Percentiles rank a stretch among this genome's conserved stretches.
Evolutionary conservation across 805 yeast genomes (phyloP).

Genomic region (Yarrowia sp.): DNA sequence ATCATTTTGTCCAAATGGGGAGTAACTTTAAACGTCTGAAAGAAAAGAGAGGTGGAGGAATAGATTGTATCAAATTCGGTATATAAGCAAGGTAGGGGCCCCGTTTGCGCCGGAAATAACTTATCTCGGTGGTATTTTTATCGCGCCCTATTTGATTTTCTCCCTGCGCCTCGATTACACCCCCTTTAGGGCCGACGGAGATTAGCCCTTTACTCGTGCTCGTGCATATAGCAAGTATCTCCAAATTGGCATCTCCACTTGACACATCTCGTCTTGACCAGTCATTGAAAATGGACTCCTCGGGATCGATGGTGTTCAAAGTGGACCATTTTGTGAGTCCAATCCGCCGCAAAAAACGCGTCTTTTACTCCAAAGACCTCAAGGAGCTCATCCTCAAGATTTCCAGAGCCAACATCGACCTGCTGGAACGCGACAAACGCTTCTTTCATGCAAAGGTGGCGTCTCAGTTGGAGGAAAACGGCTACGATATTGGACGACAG

Average conservation of each 20-base stretch:
- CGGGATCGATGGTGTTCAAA: constrained; percentile 19
- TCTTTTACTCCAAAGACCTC: constrained; percentile 12
- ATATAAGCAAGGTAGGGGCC: background rate
- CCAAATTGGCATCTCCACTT: background rate
- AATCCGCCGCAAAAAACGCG: constrained; percentile 7
- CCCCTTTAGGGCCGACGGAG: background rate
- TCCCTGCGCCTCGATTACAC: background rate
- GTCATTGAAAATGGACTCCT: background rate
- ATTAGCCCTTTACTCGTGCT: background rate
- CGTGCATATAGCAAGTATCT: constrained; percentile 20
- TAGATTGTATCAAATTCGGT: background rate
- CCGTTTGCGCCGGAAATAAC: background rate
- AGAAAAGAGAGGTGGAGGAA: background rate
- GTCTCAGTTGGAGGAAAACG: background rate
- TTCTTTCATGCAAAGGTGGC: constrained; percentile 9
- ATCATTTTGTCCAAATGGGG: constrained; percentile 14
- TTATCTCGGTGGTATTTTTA: background rate
- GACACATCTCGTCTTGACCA: background rate
- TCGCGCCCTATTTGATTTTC: background rate
- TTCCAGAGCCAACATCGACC: background rate
- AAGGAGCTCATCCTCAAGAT: constrained; percentile 19
- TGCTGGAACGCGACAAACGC: constrained; percentile 8
- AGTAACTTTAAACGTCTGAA: background rate
- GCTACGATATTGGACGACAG: constrained; percentile 2
- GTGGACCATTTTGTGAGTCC: constrained; percentile 15